Evolutionary conservation across 2,329 filamentous ascomycete genomes (phyloP).

Genomic region (Xylaria hypoxylon): DNA sequence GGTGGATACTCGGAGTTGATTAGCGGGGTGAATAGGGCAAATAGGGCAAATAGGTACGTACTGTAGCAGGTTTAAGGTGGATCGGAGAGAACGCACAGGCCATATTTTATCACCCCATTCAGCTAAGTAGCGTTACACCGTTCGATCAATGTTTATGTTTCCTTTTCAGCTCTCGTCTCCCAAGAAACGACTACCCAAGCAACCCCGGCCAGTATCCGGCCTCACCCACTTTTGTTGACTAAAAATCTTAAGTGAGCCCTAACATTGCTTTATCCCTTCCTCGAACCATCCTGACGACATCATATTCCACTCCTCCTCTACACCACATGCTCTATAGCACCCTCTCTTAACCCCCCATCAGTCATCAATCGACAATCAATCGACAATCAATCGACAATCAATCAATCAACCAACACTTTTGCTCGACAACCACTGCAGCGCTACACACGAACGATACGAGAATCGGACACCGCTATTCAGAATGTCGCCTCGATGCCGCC

Average conservation of each 20-base stretch:
- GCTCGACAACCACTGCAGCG: constrained; percentile 23
- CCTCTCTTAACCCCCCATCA: constrained; percentile 2
- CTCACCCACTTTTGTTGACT: constrained; percentile 32
- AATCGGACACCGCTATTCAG: constrained; percentile 34
- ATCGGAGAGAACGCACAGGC: constrained; percentile 6
- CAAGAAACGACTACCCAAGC: constrained; percentile 25
- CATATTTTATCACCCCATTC: not conserved
- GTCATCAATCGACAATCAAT: constrained; percentile 21
- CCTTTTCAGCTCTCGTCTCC: constrained; percentile 22
- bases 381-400: constrained; percentile 17
- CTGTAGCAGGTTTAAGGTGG: no score
- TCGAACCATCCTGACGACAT: constrained; percentile 37
- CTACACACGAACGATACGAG: not conserved
- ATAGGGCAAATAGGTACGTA: no score
- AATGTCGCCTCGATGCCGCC: constrained; percentile 53
- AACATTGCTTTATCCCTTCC: not conserved
- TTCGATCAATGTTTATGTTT: constrained; percentile 35
- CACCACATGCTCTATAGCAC: constrained; percentile 20
- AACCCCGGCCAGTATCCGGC: not conserved
- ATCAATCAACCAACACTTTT: constrained; percentile 25
- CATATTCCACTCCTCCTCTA: constrained; percentile 37
- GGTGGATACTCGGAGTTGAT: not conserved
- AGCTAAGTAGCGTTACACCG: no score
- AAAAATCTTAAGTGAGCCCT: constrained; percentile 23
- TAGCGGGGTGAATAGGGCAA: not conserved